A percentile compares a stretch with the other conserved stretches of the same genome.
Conservation (phyloP, 2,329 filamentous ascomycete species). For the Hypocreales sp. region DNA sequence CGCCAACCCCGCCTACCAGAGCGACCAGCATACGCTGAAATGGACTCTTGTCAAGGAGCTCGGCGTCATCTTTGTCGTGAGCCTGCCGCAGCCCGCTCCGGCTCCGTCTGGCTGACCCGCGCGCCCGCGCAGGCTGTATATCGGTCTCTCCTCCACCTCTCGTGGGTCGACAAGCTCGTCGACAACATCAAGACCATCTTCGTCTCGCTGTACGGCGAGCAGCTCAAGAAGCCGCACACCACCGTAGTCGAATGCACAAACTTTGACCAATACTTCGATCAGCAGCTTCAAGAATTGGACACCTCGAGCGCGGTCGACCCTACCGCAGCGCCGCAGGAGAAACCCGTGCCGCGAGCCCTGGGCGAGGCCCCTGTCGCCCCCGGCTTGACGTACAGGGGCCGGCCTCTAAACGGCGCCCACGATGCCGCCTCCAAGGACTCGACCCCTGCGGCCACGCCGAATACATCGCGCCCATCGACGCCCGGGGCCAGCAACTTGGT, state of each 20-base stretch:
- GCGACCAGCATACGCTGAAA: slow-evolving; percentile 87
- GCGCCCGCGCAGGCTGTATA: slow-evolving; percentile 65
- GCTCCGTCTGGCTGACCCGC: too few species aligned
- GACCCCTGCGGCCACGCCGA: slow-evolving; percentile 55
- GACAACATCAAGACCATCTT: slow-evolving; percentile 92
- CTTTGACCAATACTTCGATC: slow-evolving; percentile 90
- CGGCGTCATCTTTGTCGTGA: slow-evolving; percentile 84
- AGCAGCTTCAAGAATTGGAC: slow-evolving; percentile 73
- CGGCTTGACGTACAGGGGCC: slow-evolving; percentile 24
- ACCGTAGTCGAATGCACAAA: slow-evolving; percentile 61
- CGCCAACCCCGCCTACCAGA: slow-evolving; percentile 61
- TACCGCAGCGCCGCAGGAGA: slow-evolving; percentile 16
- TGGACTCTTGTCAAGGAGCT: slow-evolving; percentile 90
- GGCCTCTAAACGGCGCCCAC: slow-evolving; percentile 15
- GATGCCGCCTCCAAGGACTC: slow-evolving; percentile 44
- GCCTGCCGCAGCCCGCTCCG: slow-evolving; percentile 5
- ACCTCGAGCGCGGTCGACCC: slow-evolving; percentile 26
- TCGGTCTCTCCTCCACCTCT: slow-evolving; percentile 83
- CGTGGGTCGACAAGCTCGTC: slow-evolving; percentile 92
- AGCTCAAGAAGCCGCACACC: slow-evolving; percentile 67
- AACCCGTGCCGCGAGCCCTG: slow-evolving; percentile 13
- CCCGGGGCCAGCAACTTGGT: slow-evolving; percentile 49
- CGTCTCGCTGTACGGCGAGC: slow-evolving; percentile 74
- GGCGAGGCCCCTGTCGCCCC: slow-evolving; percentile 15
- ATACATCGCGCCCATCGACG: slow-evolving; percentile 65